A percentile compares a stretch with the other conserved stretches of the same genome.
Conservation (phyloP, 108 stramenopile species). For the Pseudonitzschia delicatissima region DNA sequence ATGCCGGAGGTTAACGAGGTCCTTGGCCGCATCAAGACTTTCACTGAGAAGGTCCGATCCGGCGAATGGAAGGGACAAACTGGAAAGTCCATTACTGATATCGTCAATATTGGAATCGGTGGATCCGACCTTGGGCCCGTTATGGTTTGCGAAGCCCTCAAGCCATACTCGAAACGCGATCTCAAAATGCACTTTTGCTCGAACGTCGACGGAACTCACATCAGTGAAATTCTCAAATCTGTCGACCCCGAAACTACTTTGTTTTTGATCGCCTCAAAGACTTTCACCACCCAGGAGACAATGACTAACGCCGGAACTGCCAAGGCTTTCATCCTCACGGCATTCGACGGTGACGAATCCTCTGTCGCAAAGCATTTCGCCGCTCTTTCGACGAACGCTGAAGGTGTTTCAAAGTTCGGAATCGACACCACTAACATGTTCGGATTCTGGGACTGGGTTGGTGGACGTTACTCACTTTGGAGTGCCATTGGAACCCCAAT, state of each 20-base stretch:
- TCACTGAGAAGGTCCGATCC: constrained; percentile 81
- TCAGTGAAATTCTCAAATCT: constrained; percentile 82
- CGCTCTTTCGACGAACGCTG: constrained; percentile 74
- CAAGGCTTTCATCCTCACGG: constrained; percentile 85
- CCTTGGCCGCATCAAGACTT: constrained; percentile 80
- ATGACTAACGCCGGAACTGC: constrained; percentile 97
- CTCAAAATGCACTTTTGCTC: constrained; percentile 91
- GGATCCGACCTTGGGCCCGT: constrained; percentile 95
- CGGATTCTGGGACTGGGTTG: constrained; percentile 99
- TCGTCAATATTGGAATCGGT: constrained; percentile 96
- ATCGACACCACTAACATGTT: constrained; percentile 94
- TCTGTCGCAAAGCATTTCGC: constrained; percentile 93
- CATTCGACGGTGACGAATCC: constrained; percentile 58
- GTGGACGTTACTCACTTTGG: constrained; percentile 92
- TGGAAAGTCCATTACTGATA: constrained; percentile 85
- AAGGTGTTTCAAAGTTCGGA: constrained; percentile 78
- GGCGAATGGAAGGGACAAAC: constrained; percentile 91
- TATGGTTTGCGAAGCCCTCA: constrained; percentile 95
- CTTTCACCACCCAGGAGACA: constrained; percentile 98
- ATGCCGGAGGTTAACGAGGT: constrained; percentile 88
- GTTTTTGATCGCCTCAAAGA: constrained; percentile 93
- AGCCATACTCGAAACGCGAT: constrained; percentile 83
- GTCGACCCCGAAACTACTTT: constrained; percentile 87
- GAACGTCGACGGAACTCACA: constrained; percentile 96
- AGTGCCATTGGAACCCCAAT: constrained; percentile 90